Conservation (phyloP, 495 filamentous ascomycete species). For the Pyrenopolyporus hunteri region DNA sequence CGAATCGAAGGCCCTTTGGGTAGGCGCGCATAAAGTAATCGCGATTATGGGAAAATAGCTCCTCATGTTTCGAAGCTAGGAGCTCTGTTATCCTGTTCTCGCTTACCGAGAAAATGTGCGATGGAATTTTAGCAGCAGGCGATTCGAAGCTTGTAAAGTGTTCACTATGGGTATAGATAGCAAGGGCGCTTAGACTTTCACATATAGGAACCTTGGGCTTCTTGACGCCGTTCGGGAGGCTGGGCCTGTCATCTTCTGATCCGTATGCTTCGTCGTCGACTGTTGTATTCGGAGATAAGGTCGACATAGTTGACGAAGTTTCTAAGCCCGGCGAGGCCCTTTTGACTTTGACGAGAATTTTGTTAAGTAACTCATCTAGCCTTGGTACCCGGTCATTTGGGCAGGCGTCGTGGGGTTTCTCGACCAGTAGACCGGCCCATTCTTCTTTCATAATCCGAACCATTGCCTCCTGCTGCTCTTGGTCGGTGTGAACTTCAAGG, state of each 20-base stretch:
- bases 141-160: conserved; percentile 72
- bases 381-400: conserved; percentile 68
- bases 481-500: conserved; percentile 83
- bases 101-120: conserved; percentile 85
- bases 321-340: conserved; percentile 54
- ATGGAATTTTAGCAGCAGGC: conserved; percentile 64
- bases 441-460: conserved; percentile 89
- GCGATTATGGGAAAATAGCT: conserved; percentile 80
- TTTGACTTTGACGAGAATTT: conserved; percentile 93
- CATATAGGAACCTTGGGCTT: conserved; percentile 67
- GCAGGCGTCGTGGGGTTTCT: conserved; percentile 53
- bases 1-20: conserved; percentile 77
- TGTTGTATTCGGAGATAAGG: conserved; percentile 33
- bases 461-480: conserved; percentile 85
- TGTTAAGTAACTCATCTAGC: conserved; percentile 71
- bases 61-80: conserved; percentile 55
- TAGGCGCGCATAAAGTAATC: conserved; percentile 88
- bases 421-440: conserved; percentile 76
- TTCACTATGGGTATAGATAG: conserved; percentile 83
- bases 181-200: conserved; percentile 71
- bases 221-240: conserved; percentile 38
- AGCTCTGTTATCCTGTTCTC: conserved; percentile 74
- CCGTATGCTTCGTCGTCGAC: conserved; percentile 41
- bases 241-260: conserved; percentile 41
- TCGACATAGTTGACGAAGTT: conserved; percentile 36